These are phyloP conservation scores for Rubia yunnanensis DNA, from an alignment of 257 asterid genomes.

Conservation along the genomic window DNA sequence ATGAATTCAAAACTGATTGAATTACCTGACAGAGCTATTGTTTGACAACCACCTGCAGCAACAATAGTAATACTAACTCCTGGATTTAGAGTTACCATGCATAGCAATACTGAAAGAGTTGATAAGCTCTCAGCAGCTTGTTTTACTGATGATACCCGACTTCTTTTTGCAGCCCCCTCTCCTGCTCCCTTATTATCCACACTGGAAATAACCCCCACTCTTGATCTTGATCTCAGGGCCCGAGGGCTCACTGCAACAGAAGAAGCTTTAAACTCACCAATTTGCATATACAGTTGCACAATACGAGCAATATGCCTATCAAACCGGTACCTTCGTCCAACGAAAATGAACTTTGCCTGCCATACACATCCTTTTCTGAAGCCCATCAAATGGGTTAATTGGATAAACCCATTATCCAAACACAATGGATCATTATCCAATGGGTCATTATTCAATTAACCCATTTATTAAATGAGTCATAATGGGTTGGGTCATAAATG, in stretches of 20 bases:
- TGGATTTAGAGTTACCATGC: constrained; percentile 69
- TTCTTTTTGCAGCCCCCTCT: constrained; percentile 73
- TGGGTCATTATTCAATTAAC: no score
- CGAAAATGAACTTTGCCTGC: constrained; percentile 37
- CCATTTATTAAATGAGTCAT: no score
- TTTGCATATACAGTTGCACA: constrained; percentile 25
- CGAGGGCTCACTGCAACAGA: constrained; percentile 63
- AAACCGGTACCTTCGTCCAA: constrained; percentile 56
- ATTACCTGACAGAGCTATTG: constrained; percentile 83
- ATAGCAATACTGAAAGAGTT: constrained; percentile 71
- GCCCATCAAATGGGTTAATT: no score
- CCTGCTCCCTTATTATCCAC: constrained; percentile 52
- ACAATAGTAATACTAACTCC: constrained; percentile 71
- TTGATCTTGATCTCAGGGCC: constrained; percentile 63
- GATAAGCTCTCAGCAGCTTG: constrained; percentile 72
- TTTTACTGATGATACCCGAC: constrained; percentile 65
- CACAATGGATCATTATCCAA: no score
- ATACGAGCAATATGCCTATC: constrained; percentile 22
- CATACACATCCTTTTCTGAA: constrained; percentile 45
- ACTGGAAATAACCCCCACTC: constrained; percentile 33
- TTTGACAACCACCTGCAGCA: constrained; percentile 98
- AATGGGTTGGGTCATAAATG: no score
- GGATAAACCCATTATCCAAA: no score
- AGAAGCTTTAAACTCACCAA: constrained; percentile 36
- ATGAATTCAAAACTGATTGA: constrained; percentile 9